Base-by-base conservation (phyloP, 2,329 filamentous ascomycete genomes). In the Cucurbitaria berberidis region DNA sequence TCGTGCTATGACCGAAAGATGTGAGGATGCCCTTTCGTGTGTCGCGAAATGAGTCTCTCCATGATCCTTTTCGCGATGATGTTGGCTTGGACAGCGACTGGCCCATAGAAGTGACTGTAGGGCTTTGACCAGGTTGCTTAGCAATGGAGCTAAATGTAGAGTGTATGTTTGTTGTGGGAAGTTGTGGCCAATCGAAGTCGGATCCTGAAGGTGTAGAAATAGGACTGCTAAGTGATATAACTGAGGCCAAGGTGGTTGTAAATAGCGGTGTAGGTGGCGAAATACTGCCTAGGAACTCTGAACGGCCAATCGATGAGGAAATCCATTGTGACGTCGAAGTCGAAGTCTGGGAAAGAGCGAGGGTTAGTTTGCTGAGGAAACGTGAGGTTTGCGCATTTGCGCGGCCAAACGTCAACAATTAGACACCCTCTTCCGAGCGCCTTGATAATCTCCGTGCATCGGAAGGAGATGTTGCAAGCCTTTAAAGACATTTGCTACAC, bases 321-420 rank as follows among this genome's bases (percentile, higher is more conserved):
- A 3, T 43, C 46, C 38, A 48, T 51, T 44, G 27, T 26, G 34
- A 47, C 11, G 32, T 21, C 36, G 18, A n/a, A 10, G 19, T 10
- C 40, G 27, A 48, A 18, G 19, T 11, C n/a, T 46, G 21, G 57
- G 55, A 50, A 57, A 43, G 39, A 38, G 47, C 46, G 24, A 42
- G 16, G 24, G 34, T 6, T 7, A 32, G 48, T 53, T 41, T 51
- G 39, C 24, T 51, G 19, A 34, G 16, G 15, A 5, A 29, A 26
- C 42, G 19, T n/a, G 43, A 42, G n/a, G 49, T 60, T 53, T 60
- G 58, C 58, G 58, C 58, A 59, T 35, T 53, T 59, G 58, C 55
- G 58, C 58, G 34, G 38, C 45, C 45, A 47, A 52, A 52, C 35
- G 44, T 38, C 6, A 16, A 36, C n/a, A 18, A 5, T 27, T 15